Base-by-base conservation (phyloP, 768 basidiomycete genomes). In the Hygrophorus pudorinus region DNA sequence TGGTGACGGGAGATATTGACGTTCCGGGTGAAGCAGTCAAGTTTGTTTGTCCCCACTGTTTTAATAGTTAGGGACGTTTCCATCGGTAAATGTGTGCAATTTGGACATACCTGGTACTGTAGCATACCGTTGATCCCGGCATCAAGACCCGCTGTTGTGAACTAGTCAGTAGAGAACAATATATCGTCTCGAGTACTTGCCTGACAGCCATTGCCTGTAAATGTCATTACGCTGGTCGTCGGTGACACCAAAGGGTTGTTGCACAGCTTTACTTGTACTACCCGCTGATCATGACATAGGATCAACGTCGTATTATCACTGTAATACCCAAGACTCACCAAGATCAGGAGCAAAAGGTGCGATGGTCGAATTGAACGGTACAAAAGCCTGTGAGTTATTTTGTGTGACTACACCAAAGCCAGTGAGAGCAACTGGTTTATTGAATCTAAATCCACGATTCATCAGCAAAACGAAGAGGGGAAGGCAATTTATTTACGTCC, bases 391-490 rank as follows among this genome's bases (percentile, higher is more conserved):
- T 0, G 71, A 56, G 58, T 76, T 79, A 30, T 55, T 44, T 48
- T 75, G 69, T 0, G 79, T 78, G 16, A 84, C 77, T 37, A 84
- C 62, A 64, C 82, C 81, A 41, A 83, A 79, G 1, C 64, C 73
- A 28, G 67, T 72, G 28, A 81, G 56, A 3, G 66, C 51, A 8
- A 70, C 55, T 3, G 81, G 81, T 52, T 82, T 83, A 18, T 67
- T 65, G 24, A 70, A 66, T 24, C 79, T 81, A 43, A n/a, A n/a
- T 34, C n/a, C 51, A n/a, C 24, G 27, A 12, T 36, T 31, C n/a
- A 10, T 31, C n/a, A 48, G 18, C 14, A 28, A 3, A 34, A 49
- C 3, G 9, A 35, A n/a, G 2, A 38, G 6, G 35, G 41, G 13
- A 24, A 54, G 66, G 58, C 57, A 81, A 24, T 24, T 24, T 24